A percentile compares a stretch with the other conserved stretches of the same genome.
phyloP scores from a whole-genome alignment of 2,329 filamentous ascomycete species.

The Fonsecaea pugnacius region DNA sequence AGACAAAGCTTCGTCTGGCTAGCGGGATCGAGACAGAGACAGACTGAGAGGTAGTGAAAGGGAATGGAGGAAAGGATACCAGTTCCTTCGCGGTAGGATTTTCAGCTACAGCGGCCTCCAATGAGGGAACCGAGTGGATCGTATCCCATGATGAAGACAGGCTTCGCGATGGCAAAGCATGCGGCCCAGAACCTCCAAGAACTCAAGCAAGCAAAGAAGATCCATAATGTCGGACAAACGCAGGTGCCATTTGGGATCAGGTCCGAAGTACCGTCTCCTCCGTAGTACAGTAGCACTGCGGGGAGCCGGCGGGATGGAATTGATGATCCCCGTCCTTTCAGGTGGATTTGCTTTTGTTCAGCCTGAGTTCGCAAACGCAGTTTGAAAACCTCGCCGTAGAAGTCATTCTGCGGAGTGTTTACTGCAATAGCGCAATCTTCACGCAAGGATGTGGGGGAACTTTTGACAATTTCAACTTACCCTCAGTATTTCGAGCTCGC shows the following conservation, averaged over 20 bases:
- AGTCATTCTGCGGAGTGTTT: background rate
- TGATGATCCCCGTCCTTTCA: background rate
- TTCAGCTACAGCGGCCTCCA: conserved; percentile 1
- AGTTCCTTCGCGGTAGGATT: background rate
- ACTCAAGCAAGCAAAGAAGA: background rate
- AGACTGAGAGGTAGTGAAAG: background rate
- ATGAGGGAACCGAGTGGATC: background rate
- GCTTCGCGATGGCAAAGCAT: background rate
- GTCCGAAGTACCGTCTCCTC: background rate
- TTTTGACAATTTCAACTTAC: background rate
- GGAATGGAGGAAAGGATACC: background rate
- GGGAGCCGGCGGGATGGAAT: conserved; percentile 3
- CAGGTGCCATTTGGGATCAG: background rate
- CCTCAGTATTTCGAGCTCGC: background rate
- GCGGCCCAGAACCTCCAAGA: background rate
- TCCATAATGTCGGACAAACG: conserved; percentile 2
- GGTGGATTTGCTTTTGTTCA: background rate
- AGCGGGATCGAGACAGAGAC: background rate
- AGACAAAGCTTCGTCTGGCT: background rate
- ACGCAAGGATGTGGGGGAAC: background rate
- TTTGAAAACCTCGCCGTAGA: background rate
- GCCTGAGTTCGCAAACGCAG: background rate
- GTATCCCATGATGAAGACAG: conserved; percentile 8
- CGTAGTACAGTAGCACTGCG: background rate
- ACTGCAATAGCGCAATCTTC: background rate